Percentiles rank a stretch among this genome's conserved stretches.
Evolutionary conservation across 495 filamentous ascomycete genomes (phyloP).

Genomic region (Amorphotheca resinae): DNA sequence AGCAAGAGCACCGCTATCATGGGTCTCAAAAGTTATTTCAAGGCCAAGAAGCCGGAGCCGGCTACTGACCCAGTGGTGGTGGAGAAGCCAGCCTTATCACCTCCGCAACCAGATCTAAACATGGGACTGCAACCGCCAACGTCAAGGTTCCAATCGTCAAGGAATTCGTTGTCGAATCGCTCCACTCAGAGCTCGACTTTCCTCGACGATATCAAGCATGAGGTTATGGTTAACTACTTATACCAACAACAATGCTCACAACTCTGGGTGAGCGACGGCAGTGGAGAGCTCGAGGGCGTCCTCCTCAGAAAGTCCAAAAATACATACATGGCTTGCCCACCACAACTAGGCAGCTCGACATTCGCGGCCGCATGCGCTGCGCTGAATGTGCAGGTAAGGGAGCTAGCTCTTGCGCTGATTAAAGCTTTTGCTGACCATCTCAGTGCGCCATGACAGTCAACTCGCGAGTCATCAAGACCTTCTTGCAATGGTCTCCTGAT

Average conservation of each 20-base stretch:
- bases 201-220: conserved; percentile 66
- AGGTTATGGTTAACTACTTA: conserved; percentile 73
- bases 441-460: conserved; percentile 72
- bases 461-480: conserved; percentile 63
- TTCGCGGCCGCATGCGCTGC: conserved; percentile 51
- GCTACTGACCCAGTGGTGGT: conserved; percentile 8
- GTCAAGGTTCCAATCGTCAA: conserved; percentile 32
- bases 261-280: conserved; percentile 57
- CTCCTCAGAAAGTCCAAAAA: conserved; percentile 52
- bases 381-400: conserved; percentile 53
- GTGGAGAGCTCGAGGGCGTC: conserved; percentile 55
- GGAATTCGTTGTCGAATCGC: conserved; percentile 36
- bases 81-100: conserved; percentile 15
- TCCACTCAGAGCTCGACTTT: conserved; percentile 43
- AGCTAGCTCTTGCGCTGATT: not conserved
- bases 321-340: conserved; percentile 57
- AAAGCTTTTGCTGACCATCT: conserved; percentile 5
- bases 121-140: conserved; percentile 35
- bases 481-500: conserved; percentile 56
- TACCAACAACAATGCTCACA: conserved; percentile 64
- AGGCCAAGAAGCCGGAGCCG: conserved; percentile 33
- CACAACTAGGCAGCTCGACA: conserved; percentile 39
- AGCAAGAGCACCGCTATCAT: conserved; percentile 28
- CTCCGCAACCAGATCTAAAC: conserved; percentile 21
- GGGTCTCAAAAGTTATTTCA: conserved; percentile 52